Evolutionary conservation across 2,329 filamentous ascomycete species (phyloP), one percentile per base, ranked within the genome.

Genomic region (Atkinsonella hypoxylon): DNA sequence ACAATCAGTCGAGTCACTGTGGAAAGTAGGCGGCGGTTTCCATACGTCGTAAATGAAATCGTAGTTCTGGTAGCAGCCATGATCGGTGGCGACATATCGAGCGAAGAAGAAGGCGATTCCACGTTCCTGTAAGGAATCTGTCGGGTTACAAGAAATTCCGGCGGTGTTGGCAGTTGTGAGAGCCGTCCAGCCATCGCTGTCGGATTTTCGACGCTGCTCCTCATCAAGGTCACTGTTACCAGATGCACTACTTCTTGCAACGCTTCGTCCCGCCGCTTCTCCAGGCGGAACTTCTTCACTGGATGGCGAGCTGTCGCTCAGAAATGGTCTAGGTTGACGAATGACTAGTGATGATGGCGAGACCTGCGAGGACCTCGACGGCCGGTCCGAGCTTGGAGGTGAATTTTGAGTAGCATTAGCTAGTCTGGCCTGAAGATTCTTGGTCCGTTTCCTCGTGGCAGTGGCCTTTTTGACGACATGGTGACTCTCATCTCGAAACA

Each of bases 401-500:
- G 49, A 15, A 38, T 39, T 34, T 11, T 45, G 20, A 7, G 32
- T 40, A 15, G 36, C 10, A 31, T 36, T 47, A 38, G 48, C 42
- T 20, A 50, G 39, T 44, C 54, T 51, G 7, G 51, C 49, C 52
- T 45, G 54, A 31, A 56, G 52, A 42, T 63, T 64, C 50, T 57
- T 59, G 40, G 50, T 50, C 22, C 54, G 53, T 34, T 56, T 59
- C 48, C 60, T 61, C 18, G 59, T 56, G 26, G 61, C 68, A 48
- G 67, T 70, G 44, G 72, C 73, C 62, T 76, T 78, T 56, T 72
- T 71, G 56, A 75, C 76, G 50, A 79, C 76, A 58, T 76, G 74
- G 32, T 69, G 70, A 55, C 73, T 79, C 60, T 79, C 74, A 57
- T 79, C 74, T 41, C 76, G 71, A 56, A 80, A 79, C 68, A 79